phyloP scores from a whole-genome alignment of 2,329 filamentous ascomycete genomes.

The Fusarium poae region DNA sequence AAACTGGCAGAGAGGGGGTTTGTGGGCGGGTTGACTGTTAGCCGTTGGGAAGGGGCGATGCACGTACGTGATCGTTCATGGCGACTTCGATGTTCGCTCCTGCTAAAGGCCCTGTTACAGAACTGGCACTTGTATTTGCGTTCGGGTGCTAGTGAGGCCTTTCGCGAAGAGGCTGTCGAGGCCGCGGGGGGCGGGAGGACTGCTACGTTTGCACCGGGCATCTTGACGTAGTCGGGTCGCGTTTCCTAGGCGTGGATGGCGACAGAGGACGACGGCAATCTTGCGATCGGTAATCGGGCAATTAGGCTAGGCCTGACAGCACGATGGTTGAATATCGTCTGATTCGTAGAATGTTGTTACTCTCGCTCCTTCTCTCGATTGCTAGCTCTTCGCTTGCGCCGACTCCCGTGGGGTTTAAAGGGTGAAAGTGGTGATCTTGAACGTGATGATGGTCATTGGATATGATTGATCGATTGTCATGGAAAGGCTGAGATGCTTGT shows the following conservation, averaged over 20 bases:
- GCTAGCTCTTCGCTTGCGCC: conserved; percentile 69
- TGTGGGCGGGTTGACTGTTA: conserved; percentile 22
- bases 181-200: conserved; percentile 72
- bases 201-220: conserved; percentile 79
- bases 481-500: conserved; percentile 55
- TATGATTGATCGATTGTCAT: conserved; percentile 58
- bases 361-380: conserved; percentile 55
- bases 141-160: conserved; percentile 83
- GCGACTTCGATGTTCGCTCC: conserved; percentile 95
- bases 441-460: conserved; percentile 67
- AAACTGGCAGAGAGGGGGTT: conserved; percentile 14
- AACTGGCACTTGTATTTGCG: conserved; percentile 99
- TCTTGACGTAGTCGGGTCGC: conserved; percentile 61
- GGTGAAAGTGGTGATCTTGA: conserved; percentile 70
- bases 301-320: conserved; percentile 54
- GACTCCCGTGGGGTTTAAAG: conserved; percentile 79
- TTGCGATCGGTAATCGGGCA: conserved; percentile 46
- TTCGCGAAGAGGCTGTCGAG: conserved; percentile 79
- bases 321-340: conserved; percentile 72
- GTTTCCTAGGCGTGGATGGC: conserved; percentile 43
- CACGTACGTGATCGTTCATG: conserved; percentile 98
- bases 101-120: conserved; percentile 96
- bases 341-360: conserved; percentile 48
- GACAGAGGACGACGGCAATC: conserved; percentile 46
- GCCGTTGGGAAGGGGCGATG: conserved; percentile 53